Evolutionary conservation across 441 rosid genomes (phyloP).

Genomic region (Melastoma candidum): DNA sequence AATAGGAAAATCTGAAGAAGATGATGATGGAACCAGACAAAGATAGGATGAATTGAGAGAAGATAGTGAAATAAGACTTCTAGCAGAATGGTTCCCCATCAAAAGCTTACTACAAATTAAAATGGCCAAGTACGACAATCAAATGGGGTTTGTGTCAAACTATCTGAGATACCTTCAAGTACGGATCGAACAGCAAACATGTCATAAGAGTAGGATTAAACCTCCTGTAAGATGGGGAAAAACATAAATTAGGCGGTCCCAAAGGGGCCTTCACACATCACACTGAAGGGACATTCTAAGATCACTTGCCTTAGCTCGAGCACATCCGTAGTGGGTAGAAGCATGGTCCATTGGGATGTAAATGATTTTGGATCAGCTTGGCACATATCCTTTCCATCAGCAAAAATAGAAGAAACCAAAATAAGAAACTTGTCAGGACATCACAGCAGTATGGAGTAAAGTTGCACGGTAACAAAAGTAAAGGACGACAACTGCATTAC

Average conservation of each 20-base stretch:
- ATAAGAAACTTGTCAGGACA: not conserved
- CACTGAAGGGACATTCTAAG: constrained; percentile 12
- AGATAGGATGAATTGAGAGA: too few relatives aligned
- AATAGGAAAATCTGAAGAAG: not conserved
- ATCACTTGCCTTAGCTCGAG: constrained; percentile 54
- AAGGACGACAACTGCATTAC: constrained; percentile 22
- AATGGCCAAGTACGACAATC: too few relatives aligned
- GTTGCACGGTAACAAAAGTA: not conserved
- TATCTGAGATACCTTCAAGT: constrained; percentile 47
- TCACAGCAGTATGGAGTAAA: not conserved
- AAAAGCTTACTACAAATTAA: too few relatives aligned
- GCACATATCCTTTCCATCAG: constrained; percentile 59
- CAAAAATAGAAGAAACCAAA: constrained; percentile 6
- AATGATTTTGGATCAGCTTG: constrained; percentile 85
- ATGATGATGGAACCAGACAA: not conserved
- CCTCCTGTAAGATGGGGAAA: constrained; percentile 40
- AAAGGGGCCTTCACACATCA: constrained; percentile 6
- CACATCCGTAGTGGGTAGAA: constrained; percentile 82
- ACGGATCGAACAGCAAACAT: constrained; percentile 80
- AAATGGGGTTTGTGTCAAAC: too few relatives aligned
- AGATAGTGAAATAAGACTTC: too few relatives aligned
- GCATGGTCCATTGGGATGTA: constrained; percentile 74
- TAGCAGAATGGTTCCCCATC: too few relatives aligned
- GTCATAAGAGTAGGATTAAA: constrained; percentile 76
- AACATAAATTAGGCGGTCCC: constrained; percentile 6